Base-by-base conservation (phyloP, 257 asterid species). In the Lithospermum erythrorhizon region DNA sequence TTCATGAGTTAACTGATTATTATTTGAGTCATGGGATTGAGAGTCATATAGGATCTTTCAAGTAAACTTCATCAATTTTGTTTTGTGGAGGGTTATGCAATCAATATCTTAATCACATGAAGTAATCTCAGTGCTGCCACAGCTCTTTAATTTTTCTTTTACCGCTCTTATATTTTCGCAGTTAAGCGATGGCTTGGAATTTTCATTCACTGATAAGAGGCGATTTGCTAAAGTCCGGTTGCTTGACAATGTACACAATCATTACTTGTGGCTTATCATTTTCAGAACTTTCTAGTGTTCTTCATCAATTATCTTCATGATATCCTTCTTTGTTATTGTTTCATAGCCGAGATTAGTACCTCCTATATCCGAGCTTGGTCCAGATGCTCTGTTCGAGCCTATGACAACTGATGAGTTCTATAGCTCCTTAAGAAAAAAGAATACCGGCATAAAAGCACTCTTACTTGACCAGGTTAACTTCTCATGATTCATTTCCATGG, bases 171-270 rank as follows among this genome's bases (percentile, higher is more conserved):
- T 58, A 55, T 72, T 75, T 73, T 24, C 78, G 75, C 87, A 93
- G 98, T 81, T 89, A 60, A 75, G 78, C 35, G 93, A 88, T 80
- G 97, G 98, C 30, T 57, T 91, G 84, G 98, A 86, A 72, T 78
- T 93, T 76, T 89, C 97, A 18, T 88, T 93, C 70, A 93, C 95
- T 67, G 98, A 93, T 83, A 93, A 89, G 80, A 89, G 98, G 84
- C 85, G 97, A 68, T 86, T 93, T 75, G 98, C 97, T 24, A 84
- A 72, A 87, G 97, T 93, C 69, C 95, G 97, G 51, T 77, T 82
- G 76, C 90, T 93, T 61, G 86, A 86, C 58, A 78, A 86, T 80
- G 98, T 93, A 89, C 60, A 57, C 62, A 59, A 70, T 57, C 72
- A 52, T 65, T n/a, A 59, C 63, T 65, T 70, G 61, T 21, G 20